Evolutionary conservation across 2,329 filamentous ascomycete species (phyloP).

Genomic region (Fusarium coffeatum): DNA sequence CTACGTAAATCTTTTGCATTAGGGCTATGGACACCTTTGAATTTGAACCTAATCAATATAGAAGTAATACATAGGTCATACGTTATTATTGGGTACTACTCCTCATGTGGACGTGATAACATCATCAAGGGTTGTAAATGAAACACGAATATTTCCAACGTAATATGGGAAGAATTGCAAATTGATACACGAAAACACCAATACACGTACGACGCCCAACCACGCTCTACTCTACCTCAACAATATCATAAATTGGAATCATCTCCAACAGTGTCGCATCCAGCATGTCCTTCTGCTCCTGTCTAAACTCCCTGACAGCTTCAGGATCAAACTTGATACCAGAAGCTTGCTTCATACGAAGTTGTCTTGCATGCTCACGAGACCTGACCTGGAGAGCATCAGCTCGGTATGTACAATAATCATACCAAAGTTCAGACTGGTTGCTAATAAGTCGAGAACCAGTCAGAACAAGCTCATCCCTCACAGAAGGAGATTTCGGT

Average conservation of each 20-base stretch:
- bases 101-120: no score
- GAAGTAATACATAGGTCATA: background rate
- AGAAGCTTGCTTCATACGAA: background rate
- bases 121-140: no score
- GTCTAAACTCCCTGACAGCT: background rate
- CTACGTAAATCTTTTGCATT: background rate
- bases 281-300: background rate
- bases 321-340: background rate
- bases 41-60: background rate
- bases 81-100: no score
- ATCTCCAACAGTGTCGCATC: background rate
- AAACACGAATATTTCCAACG: no score
- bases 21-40: background rate
- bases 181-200: no score
- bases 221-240: background rate
- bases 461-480: background rate
- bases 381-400: background rate
- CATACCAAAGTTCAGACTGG: background rate
- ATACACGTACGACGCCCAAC: no score
- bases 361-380: background rate
- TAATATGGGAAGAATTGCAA: no score
- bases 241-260: background rate
- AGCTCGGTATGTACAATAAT: background rate
- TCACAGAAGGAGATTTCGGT: background rate
- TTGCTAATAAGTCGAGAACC: background rate